Conservation (phyloP, 192 early-diverging fungal species). For the Geranomyces michiganensis region DNA sequence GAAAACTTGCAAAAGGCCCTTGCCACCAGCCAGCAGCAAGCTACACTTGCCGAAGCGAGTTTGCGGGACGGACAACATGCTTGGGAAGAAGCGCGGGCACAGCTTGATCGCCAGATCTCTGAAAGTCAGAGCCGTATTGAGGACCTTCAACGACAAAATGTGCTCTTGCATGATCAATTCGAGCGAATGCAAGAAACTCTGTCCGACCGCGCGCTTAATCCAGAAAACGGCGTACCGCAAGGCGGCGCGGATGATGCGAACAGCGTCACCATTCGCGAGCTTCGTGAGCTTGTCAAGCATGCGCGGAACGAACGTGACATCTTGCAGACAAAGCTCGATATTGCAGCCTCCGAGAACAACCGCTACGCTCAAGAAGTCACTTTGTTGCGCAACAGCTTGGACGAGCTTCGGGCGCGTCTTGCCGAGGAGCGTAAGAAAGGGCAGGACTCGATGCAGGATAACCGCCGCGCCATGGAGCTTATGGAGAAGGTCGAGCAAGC, state of each 20-base stretch:
- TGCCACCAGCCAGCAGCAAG: slow-evolving; percentile 19
- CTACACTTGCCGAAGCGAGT: slow-evolving; percentile 46
- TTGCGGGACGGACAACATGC: slow-evolving; percentile 45
- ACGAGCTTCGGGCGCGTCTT: slow-evolving; percentile 66
- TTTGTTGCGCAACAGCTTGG: slow-evolving; percentile 66
- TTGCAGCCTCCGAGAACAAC: slow-evolving; percentile 67
- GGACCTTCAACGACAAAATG: slow-evolving; percentile 70
- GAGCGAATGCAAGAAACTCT: slow-evolving; percentile 49
- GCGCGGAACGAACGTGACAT: slow-evolving; percentile 77
- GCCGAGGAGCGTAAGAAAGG: slow-evolving; percentile 49
- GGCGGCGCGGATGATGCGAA: not conserved
- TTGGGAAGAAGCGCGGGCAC: slow-evolving; percentile 50
- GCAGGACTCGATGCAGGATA: slow-evolving; percentile 52
- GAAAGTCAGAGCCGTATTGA: slow-evolving; percentile 52
- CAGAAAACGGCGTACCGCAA: not conserved
- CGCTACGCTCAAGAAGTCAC: slow-evolving; percentile 66
- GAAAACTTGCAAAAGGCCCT: slow-evolving; percentile 33
- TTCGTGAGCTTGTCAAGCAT: slow-evolving; percentile 65
- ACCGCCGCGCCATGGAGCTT: slow-evolving; percentile 61
- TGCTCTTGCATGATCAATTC: slow-evolving; percentile 72
- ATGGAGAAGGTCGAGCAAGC: slow-evolving; percentile 69
- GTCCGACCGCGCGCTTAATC: not conserved
- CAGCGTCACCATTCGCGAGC: slow-evolving; percentile 4
- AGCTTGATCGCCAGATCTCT: slow-evolving; percentile 47
- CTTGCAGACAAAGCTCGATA: slow-evolving; percentile 64